Conservation (phyloP, 2,329 filamentous ascomycete genomes). For the Venturia asperata region DNA sequence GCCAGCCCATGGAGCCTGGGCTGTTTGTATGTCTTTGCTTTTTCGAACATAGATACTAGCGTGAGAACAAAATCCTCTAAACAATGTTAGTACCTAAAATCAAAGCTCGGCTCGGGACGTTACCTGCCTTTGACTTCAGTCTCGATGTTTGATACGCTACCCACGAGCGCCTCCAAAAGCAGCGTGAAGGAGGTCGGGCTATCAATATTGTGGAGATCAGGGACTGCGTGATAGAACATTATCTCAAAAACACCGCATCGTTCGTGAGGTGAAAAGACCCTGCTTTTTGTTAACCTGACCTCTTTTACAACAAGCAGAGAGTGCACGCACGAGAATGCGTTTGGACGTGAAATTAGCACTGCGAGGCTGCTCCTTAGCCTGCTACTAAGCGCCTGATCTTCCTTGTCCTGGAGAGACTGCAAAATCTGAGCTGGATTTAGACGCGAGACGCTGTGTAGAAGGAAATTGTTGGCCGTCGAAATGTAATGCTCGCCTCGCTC, state of each 20-base stretch:
- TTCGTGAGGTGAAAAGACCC: not conserved
- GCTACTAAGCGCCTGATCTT: not conserved
- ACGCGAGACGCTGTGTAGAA: not conserved
- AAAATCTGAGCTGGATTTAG: not conserved
- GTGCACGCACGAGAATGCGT: not conserved
- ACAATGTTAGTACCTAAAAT: not conserved
- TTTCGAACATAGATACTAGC: conserved; percentile 15
- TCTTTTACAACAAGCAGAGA: not conserved
- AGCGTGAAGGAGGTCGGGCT: not conserved
- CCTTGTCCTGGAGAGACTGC: not conserved
- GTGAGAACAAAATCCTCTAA: not conserved
- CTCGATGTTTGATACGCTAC: not conserved
- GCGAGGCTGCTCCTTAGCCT: not conserved
- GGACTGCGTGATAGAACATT: not conserved
- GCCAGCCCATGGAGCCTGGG: conserved; percentile 18
- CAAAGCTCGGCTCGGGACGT: not conserved
- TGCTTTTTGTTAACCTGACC: not conserved
- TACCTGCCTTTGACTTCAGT: not conserved
- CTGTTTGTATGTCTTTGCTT: conserved; percentile 3
- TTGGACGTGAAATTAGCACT: conserved; percentile 1
- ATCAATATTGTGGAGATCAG: not conserved
- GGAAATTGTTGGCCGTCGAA: conserved; percentile 14
- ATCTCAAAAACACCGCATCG: conserved; percentile 7
- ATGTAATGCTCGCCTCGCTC: conserved; percentile 20
- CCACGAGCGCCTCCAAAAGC: not conserved